Base-by-base conservation (phyloP, 192 early-diverging fungal genomes). In the Phycomyces nitens region DNA sequence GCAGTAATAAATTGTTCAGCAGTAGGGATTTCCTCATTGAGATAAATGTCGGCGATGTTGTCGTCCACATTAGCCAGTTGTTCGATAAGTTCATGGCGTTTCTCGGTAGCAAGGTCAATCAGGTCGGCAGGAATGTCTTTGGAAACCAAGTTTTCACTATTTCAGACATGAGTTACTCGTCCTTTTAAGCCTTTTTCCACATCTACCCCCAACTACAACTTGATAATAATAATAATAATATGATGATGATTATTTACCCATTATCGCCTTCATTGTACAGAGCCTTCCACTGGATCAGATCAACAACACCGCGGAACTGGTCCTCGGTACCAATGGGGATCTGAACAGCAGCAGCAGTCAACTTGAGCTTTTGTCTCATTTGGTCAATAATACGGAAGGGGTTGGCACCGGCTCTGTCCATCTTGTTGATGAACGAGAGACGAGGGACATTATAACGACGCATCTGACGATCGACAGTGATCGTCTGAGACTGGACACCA, bases 381-480 rank as follows among this genome's bases (percentile, higher is more conserved):
- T 91, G 90, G 7, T 91, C 89, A 43, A 92, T 85, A 29, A 93
- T 86, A 64, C 88, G 83, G 66, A 75, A 79, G 1, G 91, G 90
- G 64, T 93, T 92, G n/a, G 91, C 86, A 61, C 91, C 91, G 42
- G 90, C 87, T 65, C 91, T 88, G 76, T 93, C 91, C 89, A 93
- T 89, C 78, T 93, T 93, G 84, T 93, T 93, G 67, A 93, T 89
- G 53, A 93, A 93, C 42, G 88, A 90, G 57, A 93, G 88, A 60
- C 91, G 85, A 20, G 91, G 91, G 29, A 93, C 91, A 54, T 85
- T 86, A 75, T 93, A 93, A 62, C 91, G 84, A 77, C 88, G 88
- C 91, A 93, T 93, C 72, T 93, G 91, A 68, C 91, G 89, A 72
- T 93, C 91, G 26, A 93, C 91, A 4, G 91, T 93, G 42, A 93